Evolutionary conservation across 306 rosid species (phyloP).

Genomic region (Abrus precatorius): DNA sequence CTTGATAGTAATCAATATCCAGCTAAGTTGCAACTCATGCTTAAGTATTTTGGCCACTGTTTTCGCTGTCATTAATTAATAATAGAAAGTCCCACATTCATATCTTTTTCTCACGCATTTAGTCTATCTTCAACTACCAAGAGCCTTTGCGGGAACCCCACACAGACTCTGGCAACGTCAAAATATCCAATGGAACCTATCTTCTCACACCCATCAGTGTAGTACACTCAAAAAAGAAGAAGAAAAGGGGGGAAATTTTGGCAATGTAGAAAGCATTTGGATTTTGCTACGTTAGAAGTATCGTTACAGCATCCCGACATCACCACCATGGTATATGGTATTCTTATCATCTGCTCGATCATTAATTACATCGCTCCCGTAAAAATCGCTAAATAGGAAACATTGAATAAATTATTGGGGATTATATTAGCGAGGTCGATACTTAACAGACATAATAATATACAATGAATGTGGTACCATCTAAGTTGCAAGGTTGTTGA

Average conservation of each 20-base stretch:
- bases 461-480: neutral
- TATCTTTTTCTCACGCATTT: conserved; percentile 36
- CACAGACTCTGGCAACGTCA: neutral
- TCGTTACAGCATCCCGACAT: neutral
- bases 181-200: conserved; percentile 23
- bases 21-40: conserved; percentile 48
- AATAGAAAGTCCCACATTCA: conserved; percentile 24
- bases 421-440: neutral
- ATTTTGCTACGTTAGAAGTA: neutral
- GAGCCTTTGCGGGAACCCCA: conserved; percentile 29
- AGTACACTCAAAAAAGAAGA: neutral
- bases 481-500: neutral
- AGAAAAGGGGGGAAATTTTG: neutral
- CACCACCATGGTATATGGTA: neutral
- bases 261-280: neutral
- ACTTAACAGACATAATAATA: neutral
- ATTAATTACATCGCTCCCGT: neutral
- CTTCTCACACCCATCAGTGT: neutral
- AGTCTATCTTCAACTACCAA: conserved; percentile 41
- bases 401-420: neutral
- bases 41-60: conserved; percentile 23
- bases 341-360: neutral
- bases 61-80: conserved; percentile 41
- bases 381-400: neutral
- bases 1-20: conserved; percentile 41